Evolutionary conservation across 2,329 filamentous ascomycete genomes (phyloP).

Genomic region (Monosporascus sp.): DNA sequence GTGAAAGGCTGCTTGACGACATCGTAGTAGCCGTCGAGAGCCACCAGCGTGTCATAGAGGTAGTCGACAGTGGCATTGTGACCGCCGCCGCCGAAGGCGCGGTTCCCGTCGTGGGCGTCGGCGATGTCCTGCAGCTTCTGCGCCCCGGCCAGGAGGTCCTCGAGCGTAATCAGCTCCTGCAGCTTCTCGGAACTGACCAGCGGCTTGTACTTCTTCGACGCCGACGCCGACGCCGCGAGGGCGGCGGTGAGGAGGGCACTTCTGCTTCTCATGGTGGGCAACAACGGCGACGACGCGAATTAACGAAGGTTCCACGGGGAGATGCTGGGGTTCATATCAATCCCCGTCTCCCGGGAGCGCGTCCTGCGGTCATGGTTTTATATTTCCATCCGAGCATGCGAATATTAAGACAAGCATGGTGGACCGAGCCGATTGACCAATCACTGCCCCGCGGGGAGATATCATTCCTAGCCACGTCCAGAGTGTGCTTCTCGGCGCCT

Average conservation of each 20-base stretch:
- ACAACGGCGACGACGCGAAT: too few species aligned
- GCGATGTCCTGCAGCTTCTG: slow-evolving; percentile 42
- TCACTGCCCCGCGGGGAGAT: too few species aligned
- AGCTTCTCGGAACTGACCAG: slow-evolving; percentile 34
- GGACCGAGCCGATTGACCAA: too few species aligned
- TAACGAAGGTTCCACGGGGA: too few species aligned
- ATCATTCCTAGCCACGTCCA: too few species aligned
- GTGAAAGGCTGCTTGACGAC: slow-evolving; percentile 41
- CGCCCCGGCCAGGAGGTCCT: slow-evolving; percentile 37
- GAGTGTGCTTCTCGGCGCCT: too few species aligned
- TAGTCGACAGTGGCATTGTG: slow-evolving; percentile 44
- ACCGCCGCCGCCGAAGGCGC: slow-evolving; percentile 39
- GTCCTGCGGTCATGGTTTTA: too few species aligned
- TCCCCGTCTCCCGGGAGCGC: too few species aligned
- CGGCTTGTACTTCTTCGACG: slow-evolving; percentile 20
- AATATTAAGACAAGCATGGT: too few species aligned
- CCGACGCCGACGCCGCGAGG: background rate
- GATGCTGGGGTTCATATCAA: too few species aligned
- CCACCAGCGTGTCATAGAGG: slow-evolving; percentile 34
- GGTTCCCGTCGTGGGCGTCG: slow-evolving; percentile 35
- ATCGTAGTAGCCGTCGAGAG: slow-evolving; percentile 33
- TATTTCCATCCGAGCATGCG: too few species aligned
- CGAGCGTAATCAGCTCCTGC: slow-evolving; percentile 33
- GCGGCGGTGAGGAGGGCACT: background rate
- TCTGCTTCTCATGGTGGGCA: background rate